phyloP scores from a whole-genome alignment of 108 stramenopile species.

The Cyclotella choctawhatcheeana region DNA sequence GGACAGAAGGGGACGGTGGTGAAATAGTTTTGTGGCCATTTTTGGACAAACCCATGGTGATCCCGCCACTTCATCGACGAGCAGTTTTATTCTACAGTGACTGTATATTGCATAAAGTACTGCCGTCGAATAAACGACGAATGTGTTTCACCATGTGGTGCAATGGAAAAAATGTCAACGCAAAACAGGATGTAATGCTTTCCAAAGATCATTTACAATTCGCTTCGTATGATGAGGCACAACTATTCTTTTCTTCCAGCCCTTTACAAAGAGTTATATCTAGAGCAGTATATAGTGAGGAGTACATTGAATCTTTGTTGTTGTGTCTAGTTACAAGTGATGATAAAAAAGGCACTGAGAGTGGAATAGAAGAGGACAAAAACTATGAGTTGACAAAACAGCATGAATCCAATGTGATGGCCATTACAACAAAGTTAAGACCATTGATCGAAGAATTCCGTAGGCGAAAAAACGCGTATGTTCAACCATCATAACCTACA shows the following conservation, averaged over 20 bases:
- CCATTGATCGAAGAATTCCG: slow-evolving; percentile 44
- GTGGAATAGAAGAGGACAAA: slow-evolving; percentile 2
- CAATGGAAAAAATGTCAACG: slow-evolving; percentile 15
- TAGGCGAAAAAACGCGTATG: slow-evolving; percentile 23
- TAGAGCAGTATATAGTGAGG: slow-evolving; percentile 37
- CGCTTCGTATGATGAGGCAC: slow-evolving; percentile 35
- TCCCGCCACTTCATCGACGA: slow-evolving; percentile 38
- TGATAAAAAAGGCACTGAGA: neutral
- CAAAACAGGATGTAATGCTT: slow-evolving; percentile 22
- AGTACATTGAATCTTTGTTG: slow-evolving; percentile 37
- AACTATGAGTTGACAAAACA: slow-evolving; percentile 22
- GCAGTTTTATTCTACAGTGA: slow-evolving; percentile 47
- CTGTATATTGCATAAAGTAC: slow-evolving; percentile 35
- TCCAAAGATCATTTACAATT: slow-evolving; percentile 39
- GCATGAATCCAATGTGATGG: slow-evolving; percentile 32
- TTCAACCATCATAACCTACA: neutral
- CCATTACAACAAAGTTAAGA: slow-evolving; percentile 25
- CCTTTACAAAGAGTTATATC: slow-evolving; percentile 42
- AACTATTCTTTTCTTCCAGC: slow-evolving; percentile 26
- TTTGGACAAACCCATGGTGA: slow-evolving; percentile 10
- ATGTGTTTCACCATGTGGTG: slow-evolving; percentile 46
- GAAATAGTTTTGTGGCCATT: slow-evolving; percentile 43
- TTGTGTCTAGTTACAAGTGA: slow-evolving; percentile 26
- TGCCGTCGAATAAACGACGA: slow-evolving; percentile 26
- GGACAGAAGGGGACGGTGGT: slow-evolving; percentile 52